Evolutionary conservation across 1,284 basidiomycete species (phyloP).

Genomic region (Phaffia rhodozyma): DNA sequence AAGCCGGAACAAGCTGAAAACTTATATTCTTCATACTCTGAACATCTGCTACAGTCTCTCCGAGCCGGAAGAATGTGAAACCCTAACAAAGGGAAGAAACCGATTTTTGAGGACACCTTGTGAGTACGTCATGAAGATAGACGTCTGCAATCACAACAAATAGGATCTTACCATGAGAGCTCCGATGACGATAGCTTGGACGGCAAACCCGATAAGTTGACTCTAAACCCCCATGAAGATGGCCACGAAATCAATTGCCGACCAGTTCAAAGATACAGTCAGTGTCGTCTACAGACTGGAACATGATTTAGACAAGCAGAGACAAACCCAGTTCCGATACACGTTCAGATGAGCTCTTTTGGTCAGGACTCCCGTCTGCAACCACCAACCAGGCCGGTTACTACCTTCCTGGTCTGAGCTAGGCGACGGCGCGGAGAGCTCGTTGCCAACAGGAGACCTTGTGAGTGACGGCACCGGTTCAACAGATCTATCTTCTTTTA

Average conservation of each 20-base stretch:
- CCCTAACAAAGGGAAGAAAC: slow-evolving; percentile 15
- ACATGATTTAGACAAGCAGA: no score
- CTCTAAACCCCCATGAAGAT: slow-evolving; percentile 16
- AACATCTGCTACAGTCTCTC: slow-evolving; percentile 35
- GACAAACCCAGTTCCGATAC: slow-evolving; percentile 27
- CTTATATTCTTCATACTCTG: slow-evolving; percentile 35
- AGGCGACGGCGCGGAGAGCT: no score
- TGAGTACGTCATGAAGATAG: slow-evolving; percentile 7
- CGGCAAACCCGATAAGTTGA: slow-evolving; percentile 28
- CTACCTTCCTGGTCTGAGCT: no score
- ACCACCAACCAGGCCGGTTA: slow-evolving; percentile 27
- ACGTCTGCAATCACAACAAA: slow-evolving; percentile 20
- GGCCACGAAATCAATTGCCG: no score
- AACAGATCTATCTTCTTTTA: no score
- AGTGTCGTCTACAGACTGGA: no score
- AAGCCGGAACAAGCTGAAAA: slow-evolving; percentile 30
- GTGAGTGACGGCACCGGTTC: no score
- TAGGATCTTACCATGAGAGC: slow-evolving; percentile 25
- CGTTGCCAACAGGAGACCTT: neutral
- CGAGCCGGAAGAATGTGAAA: slow-evolving; percentile 23
- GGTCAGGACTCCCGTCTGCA: slow-evolving; percentile 32
- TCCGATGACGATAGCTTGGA: slow-evolving; percentile 32
- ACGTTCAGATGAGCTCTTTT: slow-evolving; percentile 32
- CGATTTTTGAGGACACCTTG: neutral
- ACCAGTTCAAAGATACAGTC: no score